Evolutionary conservation across 2,329 filamentous ascomycete species (phyloP), one percentile per base, ranked within the genome.

Genomic region (Penicillium sp.): DNA sequence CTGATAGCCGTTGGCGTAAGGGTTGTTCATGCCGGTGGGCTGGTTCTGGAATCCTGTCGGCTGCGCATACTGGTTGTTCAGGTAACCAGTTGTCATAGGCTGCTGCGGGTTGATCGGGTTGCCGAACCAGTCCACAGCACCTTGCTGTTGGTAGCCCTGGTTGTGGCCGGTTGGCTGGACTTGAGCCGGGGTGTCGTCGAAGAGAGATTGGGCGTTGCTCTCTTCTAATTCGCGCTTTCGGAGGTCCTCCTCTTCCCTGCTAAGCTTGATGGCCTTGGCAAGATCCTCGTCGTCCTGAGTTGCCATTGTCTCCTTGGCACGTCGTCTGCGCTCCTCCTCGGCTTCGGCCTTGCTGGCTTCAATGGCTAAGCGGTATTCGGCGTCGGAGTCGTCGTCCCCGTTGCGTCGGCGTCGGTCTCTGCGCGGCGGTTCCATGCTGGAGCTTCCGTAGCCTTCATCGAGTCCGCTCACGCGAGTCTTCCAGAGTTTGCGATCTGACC

Each of bases 141-240:
- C 89, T 71, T 96, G 93, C 76, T 99, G 94, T 78, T 97, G 92
- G 70, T 99, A 99, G 45, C 93, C 93, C 77, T 96, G 92, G 75
- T 97, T 97, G 79, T 91, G 92, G 35, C 92, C 93, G 14, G 92
- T 97, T 39, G 85, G 85, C 75, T 92, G 90, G 35, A 89, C 84
- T 66, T 91, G 88, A 52, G 85, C 77, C 4, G 86, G 81, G 26
- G 82, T 80, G 65, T 96, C 90, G 66, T 96, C 92, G 67, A 99
- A 97, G n/a, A 99, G 82, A 20, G 91, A 86, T 46, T 88, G 82
- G 20, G 90, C 87, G 69, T 96, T 97, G 72, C 82, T 88, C 58
- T 93, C 88, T 72, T 97, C 93, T 52, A 96, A 79, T 74, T 97
- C 90, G 58, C 87, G 87, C 69, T 88, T 89, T 60, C 94, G 87